These are phyloP conservation scores for Vicia sativa DNA, from an alignment of 306 rosid genomes.

Conservation along the genomic window DNA sequence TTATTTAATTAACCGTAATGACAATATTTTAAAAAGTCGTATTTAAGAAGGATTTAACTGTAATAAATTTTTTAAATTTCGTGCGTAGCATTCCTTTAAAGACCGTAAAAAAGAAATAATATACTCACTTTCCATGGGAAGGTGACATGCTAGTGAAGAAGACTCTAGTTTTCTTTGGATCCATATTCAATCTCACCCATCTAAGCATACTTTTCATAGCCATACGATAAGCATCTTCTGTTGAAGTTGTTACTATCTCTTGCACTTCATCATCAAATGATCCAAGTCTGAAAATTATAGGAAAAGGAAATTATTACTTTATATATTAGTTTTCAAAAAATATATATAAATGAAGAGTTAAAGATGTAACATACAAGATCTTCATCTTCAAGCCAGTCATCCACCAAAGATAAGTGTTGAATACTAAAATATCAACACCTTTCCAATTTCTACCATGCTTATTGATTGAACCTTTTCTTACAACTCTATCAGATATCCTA, in stretches of 20 bases:
- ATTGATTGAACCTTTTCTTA: constrained; percentile 81
- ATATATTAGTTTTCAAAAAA: no score
- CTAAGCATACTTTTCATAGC: constrained; percentile 91
- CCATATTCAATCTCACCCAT: constrained; percentile 87
- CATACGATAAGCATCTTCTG: constrained; percentile 91
- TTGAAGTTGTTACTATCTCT: constrained; percentile 67
- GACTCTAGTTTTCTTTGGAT: constrained; percentile 84
- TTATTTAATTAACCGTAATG: no score
- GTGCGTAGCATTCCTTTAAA: no score
- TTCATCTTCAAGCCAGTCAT: constrained; percentile 87
- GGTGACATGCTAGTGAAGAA: constrained; percentile 99
- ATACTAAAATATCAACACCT: constrained; percentile 77
- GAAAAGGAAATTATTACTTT: neutral
- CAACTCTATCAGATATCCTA: constrained; percentile 79
- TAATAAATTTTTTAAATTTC: no score
- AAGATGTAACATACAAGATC: constrained; percentile 54
- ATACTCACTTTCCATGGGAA: constrained; percentile 72
- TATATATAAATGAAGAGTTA: no score
- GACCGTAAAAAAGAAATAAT: neutral
- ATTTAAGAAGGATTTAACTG: no score
- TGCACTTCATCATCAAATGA: constrained; percentile 81
- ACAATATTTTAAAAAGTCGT: no score
- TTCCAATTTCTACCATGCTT: constrained; percentile 90
- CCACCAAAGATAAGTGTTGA: constrained; percentile 99
- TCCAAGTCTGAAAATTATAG: constrained; percentile 60